Evolutionary conservation across 352 stramenopile genomes (phyloP), one percentile per base, ranked within the genome.

Genomic region (Globisporangium paddicum): DNA sequence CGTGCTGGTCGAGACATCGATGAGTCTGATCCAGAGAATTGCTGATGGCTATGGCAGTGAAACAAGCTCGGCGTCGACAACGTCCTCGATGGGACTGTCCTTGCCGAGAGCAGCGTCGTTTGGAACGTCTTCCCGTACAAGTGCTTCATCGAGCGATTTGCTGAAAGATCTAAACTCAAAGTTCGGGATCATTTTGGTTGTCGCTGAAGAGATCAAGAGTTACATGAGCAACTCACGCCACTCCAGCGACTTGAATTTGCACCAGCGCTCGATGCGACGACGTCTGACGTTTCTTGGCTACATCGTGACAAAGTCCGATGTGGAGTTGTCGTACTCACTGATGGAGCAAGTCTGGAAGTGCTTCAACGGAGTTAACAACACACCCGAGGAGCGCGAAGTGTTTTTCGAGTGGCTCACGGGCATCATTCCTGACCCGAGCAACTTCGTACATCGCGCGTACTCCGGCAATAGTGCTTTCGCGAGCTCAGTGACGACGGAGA

Each of bases 401-500:
- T 93, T 93, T 55, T 95, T 90, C 67, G 62, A 77, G 28, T 95
- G 86, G 86, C 72, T 95, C 45, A 70, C 67, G 10, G 67, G 56
- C 18, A 73, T 93, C 21, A 71, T 93, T 18, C 77, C 82, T 0
- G 78, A 90, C 56, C 75, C 81, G 6, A 79, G 74, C 41, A 87
- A 90, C 55, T 87, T 89, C 21, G 71, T 90, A 7, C 79, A 91
- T 41, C 76, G 78, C 48, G 76, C 77, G 0, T 88, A 87, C 55
- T 75, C 79, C 0, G 69, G 65, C 1, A 85, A 87, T 34, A 84
- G 70, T 13, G 83, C 81, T 1, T 81, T 93, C 67, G 69, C 75
- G 23, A 72, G 72, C 55, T 34, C 63, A 2, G 75, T 87, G 11
- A 71, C 77, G 14, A 48, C 62, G 55, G 77, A 87, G 59, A 73